A percentile compares a stretch with the other conserved stretches of the same genome.
Evolutionary conservation across 768 basidiomycete genomes (phyloP).

Genomic region (Suillus bovinus): DNA sequence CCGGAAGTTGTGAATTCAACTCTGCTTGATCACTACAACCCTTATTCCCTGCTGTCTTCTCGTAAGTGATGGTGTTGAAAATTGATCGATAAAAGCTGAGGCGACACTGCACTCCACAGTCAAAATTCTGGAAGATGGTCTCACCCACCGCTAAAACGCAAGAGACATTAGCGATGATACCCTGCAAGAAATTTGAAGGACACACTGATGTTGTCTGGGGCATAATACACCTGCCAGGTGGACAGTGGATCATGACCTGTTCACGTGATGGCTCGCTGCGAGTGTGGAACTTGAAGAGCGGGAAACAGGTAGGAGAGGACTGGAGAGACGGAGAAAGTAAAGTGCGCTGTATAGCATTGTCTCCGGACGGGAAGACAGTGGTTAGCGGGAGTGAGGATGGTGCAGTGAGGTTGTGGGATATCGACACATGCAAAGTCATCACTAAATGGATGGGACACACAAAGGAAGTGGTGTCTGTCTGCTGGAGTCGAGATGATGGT

Average conservation of each 20-base stretch:
- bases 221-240: background rate
- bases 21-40: too few relatives aligned
- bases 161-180: background rate
- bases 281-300: background rate
- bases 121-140: background rate
- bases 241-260: background rate
- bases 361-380: background rate
- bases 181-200: background rate
- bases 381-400: background rate
- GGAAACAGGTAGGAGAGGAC: background rate
- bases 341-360: background rate
- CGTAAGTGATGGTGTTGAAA: background rate
- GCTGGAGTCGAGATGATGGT: background rate
- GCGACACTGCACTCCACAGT: background rate
- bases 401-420: background rate
- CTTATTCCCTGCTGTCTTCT: background rate
- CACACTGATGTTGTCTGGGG: background rate
- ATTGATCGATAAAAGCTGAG: background rate
- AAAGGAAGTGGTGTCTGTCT: rapidly evolving
- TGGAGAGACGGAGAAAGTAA: background rate
- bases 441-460: background rate
- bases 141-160: background rate
- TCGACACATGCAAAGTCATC: background rate
- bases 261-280: background rate
- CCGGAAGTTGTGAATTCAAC: background rate